Base-by-base conservation (phyloP, 306 rosid species). In the Vigna angularis region DNA sequence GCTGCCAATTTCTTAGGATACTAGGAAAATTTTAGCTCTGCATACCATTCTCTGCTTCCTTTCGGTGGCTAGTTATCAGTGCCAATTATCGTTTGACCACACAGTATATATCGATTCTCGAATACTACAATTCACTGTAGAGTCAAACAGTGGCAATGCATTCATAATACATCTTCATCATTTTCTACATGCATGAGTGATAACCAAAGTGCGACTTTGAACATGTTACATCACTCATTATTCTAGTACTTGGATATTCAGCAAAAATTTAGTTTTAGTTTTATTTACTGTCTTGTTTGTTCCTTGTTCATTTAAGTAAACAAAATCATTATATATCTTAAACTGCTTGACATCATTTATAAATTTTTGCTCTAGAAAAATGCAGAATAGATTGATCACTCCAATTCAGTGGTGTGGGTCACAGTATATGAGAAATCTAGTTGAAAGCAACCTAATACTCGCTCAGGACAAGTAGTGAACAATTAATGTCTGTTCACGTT, bases 41-140 rank as follows among this genome's bases (percentile, higher is more conserved):
- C 10, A 73, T 75, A 70, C 52, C 79, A 49, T 59, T 13, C 59
- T 65, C 61, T 73, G 77, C 52, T 65, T 80, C 62, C 30, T 52
- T 76, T 80, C 83, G 49, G 70, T 76, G 74, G 49, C 87, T 73
- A 74, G 70, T 71, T 72, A 68, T 73, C 72, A 55, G 75, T 81
- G 74, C 79, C 81, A 12, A 17, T 45, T 9, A 17, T 48, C 59
- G 44, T 76, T 76, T 70, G 61, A 76, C 77, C 57, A 50, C 52
- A 75, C 20, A 68, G 9, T 24, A 20, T 24, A 73, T 3, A 68
- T 8, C 11, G 32, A 66, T 66, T 18, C 67, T 76, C 73, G 52
- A 52, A 16, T 2, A 42, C 24, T 72, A 52, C 28, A 71, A 30
- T 73, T 50, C 67, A 79, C 38, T 26, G 40, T 45, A 34, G 16